Base-by-base conservation (phyloP, 2,329 filamentous ascomycete species). In the Xylariaceae sp. region DNA sequence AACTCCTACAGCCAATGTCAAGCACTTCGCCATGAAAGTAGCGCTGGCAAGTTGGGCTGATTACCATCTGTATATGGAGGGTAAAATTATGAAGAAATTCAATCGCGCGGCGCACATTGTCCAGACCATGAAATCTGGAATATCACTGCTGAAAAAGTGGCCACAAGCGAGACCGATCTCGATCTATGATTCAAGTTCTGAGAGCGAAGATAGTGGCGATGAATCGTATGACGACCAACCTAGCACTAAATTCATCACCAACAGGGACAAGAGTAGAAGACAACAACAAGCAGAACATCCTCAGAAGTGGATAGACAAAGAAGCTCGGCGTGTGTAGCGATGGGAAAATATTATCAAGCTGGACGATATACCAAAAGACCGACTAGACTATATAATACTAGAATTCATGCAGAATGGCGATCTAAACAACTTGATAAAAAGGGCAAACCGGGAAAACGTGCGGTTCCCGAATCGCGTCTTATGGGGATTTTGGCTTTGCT, bases 401-500 rank as follows among this genome's bases (percentile, higher is more conserved):
- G 55, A 57, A 39, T 55, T 40, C 20, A 39, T 43, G 20, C 22
- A 44, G 27, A 19, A 44, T 45, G 54, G 55, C 16, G 54, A 57
- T 22, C 21, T 58, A 23, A 22, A 40, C 10, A 22, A 39, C 5
- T 8, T 55, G 7, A 6, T 56, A 4, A 33, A 29, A 19, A 50
- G 48, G 40, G 3, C 42, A 17, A n/a, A 22, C 21, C 40, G 21
- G 2, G 11, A 5, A 3, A 7, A 32, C 2, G 3, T 4, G 21
- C 14, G 5, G 2, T 10, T 44, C 38, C 49, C 49, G 11, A 51
- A 49, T 14, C 46, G 49, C 16, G 17, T 60, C n/a, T 48, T 58
- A 12, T 58, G 54, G 53, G 40, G 43, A 1, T 57, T 60, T 37
- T 58, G 53, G 53, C 40, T 54, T 33, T 58, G 56, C 22, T 41